Conservation (phyloP, 2,329 filamentous ascomycete species). For the Botryotinia convoluta region DNA sequence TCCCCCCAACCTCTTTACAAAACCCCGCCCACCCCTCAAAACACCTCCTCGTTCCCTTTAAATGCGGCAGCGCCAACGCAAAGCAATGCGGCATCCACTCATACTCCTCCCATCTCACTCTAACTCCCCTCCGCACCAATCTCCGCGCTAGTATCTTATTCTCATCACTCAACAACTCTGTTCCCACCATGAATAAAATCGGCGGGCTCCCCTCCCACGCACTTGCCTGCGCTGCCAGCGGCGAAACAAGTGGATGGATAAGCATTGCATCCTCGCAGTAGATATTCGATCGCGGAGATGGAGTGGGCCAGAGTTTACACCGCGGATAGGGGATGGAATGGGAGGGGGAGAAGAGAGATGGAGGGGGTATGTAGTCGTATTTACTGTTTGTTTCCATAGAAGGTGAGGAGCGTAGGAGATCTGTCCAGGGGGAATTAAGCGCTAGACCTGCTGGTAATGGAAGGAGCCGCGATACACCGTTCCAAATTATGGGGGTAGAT, state of each 20-base stretch:
- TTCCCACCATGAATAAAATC: constrained; percentile 64
- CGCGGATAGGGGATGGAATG: constrained; percentile 43
- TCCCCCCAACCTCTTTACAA: constrained; percentile 43
- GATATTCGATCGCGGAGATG: constrained; percentile 51
- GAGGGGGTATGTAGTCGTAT: constrained; percentile 64
- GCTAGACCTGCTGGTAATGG: constrained; percentile 66
- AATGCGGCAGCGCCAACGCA: constrained; percentile 52
- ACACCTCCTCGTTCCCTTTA: constrained; percentile 50
- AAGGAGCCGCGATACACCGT: constrained; percentile 47
- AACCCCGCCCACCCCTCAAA: constrained; percentile 57
- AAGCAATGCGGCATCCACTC: constrained; percentile 81
- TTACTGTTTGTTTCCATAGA: constrained; percentile 50
- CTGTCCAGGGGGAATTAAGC: constrained; percentile 66
- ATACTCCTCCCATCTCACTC: constrained; percentile 67
- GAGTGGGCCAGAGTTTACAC: constrained; percentile 57
- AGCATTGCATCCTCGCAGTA: constrained; percentile 55
- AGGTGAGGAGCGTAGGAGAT: constrained; percentile 62
- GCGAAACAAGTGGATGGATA: constrained; percentile 66
- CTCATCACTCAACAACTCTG: constrained; percentile 71
- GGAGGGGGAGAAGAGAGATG: constrained; percentile 38
- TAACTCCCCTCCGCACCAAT: constrained; percentile 55
- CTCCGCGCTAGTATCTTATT: constrained; percentile 57
- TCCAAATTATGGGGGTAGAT: constrained; percentile 62
- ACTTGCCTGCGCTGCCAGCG: constrained; percentile 48
- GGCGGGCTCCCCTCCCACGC: constrained; percentile 64